phyloP scores from a whole-genome alignment of 225 moss, liverwort and hornwort species.

The Bryum argenteum region DNA sequence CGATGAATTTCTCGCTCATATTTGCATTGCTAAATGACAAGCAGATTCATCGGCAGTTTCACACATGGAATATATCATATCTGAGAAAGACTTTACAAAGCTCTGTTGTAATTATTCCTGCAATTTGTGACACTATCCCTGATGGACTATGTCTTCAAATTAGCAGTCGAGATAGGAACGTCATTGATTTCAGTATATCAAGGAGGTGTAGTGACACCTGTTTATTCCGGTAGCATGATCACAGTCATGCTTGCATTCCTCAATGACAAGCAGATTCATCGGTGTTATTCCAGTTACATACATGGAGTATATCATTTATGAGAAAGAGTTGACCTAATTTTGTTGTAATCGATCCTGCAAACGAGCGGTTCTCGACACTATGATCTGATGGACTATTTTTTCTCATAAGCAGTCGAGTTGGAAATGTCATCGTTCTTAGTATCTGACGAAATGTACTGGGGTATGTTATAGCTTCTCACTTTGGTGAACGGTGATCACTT shows the following conservation, averaged over 20 bases:
- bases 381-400: background rate
- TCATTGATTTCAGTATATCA: background rate
- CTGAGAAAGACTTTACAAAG: too few species aligned
- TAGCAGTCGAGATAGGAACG: background rate
- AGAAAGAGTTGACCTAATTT: too few species aligned
- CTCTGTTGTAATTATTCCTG: too few species aligned
- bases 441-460: background rate
- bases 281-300: background rate
- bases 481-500: constrained; percentile 10
- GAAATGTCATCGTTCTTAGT: background rate
- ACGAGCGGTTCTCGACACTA: background rate
- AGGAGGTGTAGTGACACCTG: background rate
- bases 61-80: too few species aligned
- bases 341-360: too few species aligned
- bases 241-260: constrained; percentile 2
- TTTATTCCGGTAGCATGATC: background rate
- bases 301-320: too few species aligned
- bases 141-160: background rate
- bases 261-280: background rate
- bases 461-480: constrained; percentile 7
- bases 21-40: background rate
- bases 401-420: background rate
- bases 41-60: background rate
- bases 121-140: background rate
- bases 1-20: background rate